Evolutionary conservation across 139 green algal species (phyloP).

Genomic region (Tetradesmus lagerheimii): DNA sequence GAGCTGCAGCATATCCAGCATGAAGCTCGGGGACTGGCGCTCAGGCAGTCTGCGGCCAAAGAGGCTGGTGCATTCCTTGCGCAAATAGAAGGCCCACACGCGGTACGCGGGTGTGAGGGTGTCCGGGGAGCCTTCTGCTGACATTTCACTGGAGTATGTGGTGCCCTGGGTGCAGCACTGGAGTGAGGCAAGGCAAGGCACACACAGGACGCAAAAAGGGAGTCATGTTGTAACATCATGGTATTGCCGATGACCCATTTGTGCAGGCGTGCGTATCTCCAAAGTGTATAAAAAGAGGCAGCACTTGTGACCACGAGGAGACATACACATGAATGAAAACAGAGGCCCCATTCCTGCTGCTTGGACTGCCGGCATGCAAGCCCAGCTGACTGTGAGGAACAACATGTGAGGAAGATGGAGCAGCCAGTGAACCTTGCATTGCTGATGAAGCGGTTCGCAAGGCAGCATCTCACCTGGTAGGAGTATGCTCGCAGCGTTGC

Average conservation of each 20-base stretch:
- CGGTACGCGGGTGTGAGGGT: background rate
- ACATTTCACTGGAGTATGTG: background rate
- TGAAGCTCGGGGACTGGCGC: background rate
- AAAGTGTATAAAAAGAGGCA: no score
- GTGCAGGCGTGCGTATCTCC: no score
- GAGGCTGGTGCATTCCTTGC: background rate
- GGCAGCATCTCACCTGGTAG: background rate
- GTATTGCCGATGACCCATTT: no score
- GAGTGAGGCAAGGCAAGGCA: background rate
- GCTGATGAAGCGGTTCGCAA: no score
- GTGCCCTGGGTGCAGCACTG: background rate
- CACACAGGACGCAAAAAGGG: background rate
- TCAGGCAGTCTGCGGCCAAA: background rate
- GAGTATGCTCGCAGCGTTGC: background rate
- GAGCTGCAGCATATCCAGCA: background rate
- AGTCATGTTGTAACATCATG: background rate
- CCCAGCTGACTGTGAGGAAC: no score
- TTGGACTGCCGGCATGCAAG: no score
- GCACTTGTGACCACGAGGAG: no score
- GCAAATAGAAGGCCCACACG: background rate
- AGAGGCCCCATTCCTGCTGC: no score
- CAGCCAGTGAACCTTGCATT: no score
- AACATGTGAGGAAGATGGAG: no score
- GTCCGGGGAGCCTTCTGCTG: background rate
- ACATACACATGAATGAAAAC: no score